phyloP scores from a whole-genome alignment of 139 green algal species.

The Auxenochlorella pyrenoidosa region DNA sequence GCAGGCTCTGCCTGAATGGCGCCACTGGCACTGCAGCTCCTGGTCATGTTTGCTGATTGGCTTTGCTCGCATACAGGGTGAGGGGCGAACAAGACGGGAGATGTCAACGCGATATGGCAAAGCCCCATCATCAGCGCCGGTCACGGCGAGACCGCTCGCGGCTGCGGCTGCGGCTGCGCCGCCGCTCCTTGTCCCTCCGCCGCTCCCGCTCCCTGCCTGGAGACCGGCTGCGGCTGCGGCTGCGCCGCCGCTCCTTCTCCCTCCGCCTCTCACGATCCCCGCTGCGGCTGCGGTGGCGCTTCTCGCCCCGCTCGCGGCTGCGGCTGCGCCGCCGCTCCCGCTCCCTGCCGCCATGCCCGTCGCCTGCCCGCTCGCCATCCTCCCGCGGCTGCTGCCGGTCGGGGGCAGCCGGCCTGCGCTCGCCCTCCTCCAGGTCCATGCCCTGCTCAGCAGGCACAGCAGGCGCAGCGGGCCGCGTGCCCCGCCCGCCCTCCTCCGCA shows the following conservation, averaged over 20 bases:
- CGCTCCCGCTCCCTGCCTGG: not conserved
- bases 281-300: not conserved
- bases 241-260: not conserved
- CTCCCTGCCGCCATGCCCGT: not conserved
- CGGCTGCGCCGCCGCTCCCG: not conserved
- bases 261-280: not conserved
- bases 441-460: not conserved
- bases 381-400: not conserved
- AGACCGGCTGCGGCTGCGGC: not conserved
- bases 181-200: conserved; percentile 1
- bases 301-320: not conserved
- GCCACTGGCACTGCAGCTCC: no score
- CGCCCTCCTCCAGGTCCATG: conserved; percentile 10
- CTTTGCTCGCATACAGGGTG: no score
- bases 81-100: no score
- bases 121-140: not conserved
- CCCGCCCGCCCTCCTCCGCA: not conserved
- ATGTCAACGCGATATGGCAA: no score
- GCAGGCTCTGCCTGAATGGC: no score
- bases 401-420: not conserved
- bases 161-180: not conserved
- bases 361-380: not conserved
- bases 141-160: not conserved
- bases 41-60: no score
- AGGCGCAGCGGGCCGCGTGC: not conserved